Evolutionary conservation across 2,329 filamentous ascomycete genomes (phyloP).

Genomic region (Catunica adiposa): DNA sequence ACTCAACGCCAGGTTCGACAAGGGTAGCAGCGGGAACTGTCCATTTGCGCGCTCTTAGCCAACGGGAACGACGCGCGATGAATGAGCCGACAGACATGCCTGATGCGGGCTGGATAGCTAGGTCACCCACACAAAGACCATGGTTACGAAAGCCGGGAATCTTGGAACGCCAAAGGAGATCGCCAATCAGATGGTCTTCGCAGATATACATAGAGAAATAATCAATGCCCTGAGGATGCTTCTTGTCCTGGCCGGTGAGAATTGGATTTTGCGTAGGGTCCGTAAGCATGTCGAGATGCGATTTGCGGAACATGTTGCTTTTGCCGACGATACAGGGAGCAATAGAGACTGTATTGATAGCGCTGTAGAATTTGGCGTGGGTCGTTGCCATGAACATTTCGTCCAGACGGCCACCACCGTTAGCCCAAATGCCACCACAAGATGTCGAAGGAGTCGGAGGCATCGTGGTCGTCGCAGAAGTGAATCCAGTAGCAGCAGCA

Average conservation of each 20-base stretch:
- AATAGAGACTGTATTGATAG: slow-evolving; percentile 82
- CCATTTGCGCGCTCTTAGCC: slow-evolving; percentile 87
- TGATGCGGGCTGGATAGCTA: slow-evolving; percentile 78
- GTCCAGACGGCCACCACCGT: slow-evolving; percentile 68
- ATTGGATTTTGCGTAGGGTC: slow-evolving; percentile 30
- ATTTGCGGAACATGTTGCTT: slow-evolving; percentile 94
- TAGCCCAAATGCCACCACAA: slow-evolving; percentile 21
- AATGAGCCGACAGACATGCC: slow-evolving; percentile 66
- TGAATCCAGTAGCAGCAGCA: background rate
- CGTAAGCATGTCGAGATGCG: slow-evolving; percentile 65
- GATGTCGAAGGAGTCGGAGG: background rate
- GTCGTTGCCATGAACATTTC: slow-evolving; percentile 89
- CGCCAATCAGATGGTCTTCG: slow-evolving; percentile 91
- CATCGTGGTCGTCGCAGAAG: background rate
- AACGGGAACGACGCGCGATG: slow-evolving; percentile 64
- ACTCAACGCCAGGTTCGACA: slow-evolving; percentile 84
- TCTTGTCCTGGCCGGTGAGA: slow-evolving; percentile 20
- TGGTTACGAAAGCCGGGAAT: slow-evolving; percentile 59
- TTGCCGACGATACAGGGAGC: slow-evolving; percentile 93
- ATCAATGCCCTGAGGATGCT: slow-evolving; percentile 53
- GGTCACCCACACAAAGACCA: slow-evolving; percentile 65
- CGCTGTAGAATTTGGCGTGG: slow-evolving; percentile 94
- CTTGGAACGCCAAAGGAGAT: slow-evolving; percentile 65
- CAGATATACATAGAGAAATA: slow-evolving; percentile 94
- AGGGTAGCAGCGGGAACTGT: slow-evolving; percentile 79